These are phyloP conservation scores for Jacaranda mimosifolia DNA, from an alignment of 257 asterid genomes.

Conservation along the genomic window DNA sequence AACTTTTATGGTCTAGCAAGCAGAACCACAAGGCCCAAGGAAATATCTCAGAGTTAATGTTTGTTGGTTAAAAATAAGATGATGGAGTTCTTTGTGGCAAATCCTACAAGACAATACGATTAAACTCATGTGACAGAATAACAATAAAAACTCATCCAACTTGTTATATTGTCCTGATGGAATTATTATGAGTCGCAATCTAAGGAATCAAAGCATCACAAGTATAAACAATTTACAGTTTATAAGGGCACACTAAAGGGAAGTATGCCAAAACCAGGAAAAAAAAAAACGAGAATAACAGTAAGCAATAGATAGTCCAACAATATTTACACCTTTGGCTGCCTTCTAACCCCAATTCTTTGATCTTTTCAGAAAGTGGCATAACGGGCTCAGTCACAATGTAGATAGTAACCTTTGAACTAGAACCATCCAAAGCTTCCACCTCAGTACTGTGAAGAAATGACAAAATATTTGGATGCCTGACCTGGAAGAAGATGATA, in stretches of 20 bases:
- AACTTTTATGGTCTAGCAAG: conserved; percentile 31
- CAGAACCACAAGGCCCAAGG: conserved; percentile 30
- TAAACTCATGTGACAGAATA: conserved; percentile 29
- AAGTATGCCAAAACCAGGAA: conserved; percentile 26
- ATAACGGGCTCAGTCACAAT: conserved; percentile 97
- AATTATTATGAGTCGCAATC: conserved; percentile 20
- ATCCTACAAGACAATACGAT: conserved; percentile 7
- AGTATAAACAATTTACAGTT: conserved; percentile 11
- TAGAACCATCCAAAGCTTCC: conserved; percentile 83
- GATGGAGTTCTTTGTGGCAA: conserved; percentile 7
- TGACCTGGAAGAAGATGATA: conserved; percentile 72
- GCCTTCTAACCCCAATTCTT: conserved; percentile 90
- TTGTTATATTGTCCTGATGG: conserved; percentile 2
- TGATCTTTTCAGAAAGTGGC: conserved; percentile 94
- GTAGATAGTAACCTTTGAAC: conserved; percentile 81
- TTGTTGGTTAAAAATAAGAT: conserved; percentile 17
- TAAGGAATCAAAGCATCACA: conserved; percentile 30
- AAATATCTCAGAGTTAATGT: conserved; percentile 21
- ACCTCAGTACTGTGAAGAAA: conserved; percentile 96
- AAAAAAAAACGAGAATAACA: conserved; percentile 33
- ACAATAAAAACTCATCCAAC: conserved; percentile 22
- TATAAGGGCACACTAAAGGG: conserved; percentile 20
- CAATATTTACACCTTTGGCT: conserved; percentile 74
- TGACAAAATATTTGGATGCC: conserved; percentile 97
- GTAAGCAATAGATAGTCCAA: conserved; percentile 28